Evolutionary conservation across 2,329 filamentous ascomycete genomes (phyloP), one percentile per base, ranked within the genome.

Genomic region (Exophiala calicioides): DNA sequence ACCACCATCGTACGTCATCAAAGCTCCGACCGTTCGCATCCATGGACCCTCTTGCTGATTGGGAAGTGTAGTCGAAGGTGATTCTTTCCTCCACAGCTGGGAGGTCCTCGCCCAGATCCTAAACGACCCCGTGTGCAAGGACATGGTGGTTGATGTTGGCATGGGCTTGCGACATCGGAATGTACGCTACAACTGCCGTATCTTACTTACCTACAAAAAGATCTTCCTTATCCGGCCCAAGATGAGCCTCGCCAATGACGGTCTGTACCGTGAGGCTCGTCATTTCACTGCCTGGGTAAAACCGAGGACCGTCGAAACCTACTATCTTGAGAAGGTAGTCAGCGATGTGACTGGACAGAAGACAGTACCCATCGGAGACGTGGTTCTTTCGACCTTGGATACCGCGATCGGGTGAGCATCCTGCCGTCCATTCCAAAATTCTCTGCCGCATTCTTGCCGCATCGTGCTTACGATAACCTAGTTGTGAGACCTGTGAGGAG

Each of bases 171-270:
- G 55, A 23, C 55, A 59, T 47, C 52, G 56, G 15, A 81, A 81
- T 58, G 71, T 78, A 41, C 72, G 77, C 44, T 87, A 81, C 68
- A 88, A 86, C 63, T 81, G 79, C 56, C 73, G 85, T 18, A 72
- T 85, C n/a, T 76, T 87, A 52, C 72, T 73, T 50, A 73, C 81
- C 39, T 78, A 90, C 56, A 77, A 80, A 39, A 81, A 83, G 66
- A 82, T 90, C 15, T 67, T 90, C 13, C 72, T 85, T 48, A 84
- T 93, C 47, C 74, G 86, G 23, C 85, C 85, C 0, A 90, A 89
- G 66, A 73, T 87, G 53, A 82, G 74, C 58, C 75, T 90, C 4
- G 84, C 84, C 36, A 84, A 86, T 50, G 83, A 88, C 63, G 85
- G 85, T 2, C 86, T 82, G 56, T 83, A 79, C 61, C 66, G 78